phyloP scores from a whole-genome alignment of 2,329 filamentous ascomycete species.

The Seiridium unicorne region DNA sequence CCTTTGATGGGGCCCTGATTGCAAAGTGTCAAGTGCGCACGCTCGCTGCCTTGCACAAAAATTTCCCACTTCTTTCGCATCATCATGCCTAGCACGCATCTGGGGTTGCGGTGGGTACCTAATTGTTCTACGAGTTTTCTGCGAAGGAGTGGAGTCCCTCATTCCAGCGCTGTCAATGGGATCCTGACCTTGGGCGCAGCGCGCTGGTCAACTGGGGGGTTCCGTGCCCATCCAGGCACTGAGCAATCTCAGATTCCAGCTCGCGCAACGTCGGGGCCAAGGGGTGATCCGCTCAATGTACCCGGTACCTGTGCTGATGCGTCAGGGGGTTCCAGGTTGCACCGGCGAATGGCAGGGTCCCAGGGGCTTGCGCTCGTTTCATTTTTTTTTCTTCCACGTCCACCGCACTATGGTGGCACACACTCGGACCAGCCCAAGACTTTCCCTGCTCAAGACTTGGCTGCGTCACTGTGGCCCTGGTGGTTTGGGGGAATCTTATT shows the following conservation, averaged over 20 bases:
- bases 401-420: conserved; percentile 5
- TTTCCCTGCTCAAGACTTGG: conserved; percentile 20
- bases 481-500: conserved; percentile 25
- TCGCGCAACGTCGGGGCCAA: not conserved
- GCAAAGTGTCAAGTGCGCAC: not conserved
- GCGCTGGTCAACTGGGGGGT: not conserved
- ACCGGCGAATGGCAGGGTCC: conserved; percentile 10
- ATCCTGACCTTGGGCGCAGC: conserved; percentile 1
- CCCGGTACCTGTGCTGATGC: conserved; percentile 6
- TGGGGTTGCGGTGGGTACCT: conserved; percentile 7
- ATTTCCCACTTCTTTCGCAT: not conserved
- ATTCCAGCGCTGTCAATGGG: not conserved
- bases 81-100: not conserved
- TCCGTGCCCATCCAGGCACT: not conserved
- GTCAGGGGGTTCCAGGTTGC: conserved; percentile 9
- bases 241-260: not conserved
- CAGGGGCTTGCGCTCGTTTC: conserved; percentile 32
- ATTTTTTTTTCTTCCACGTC: conserved; percentile 23
- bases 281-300: not conserved
- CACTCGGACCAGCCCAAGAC: conserved; percentile 1
- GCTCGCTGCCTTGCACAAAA: not conserved
- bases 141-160: conserved; percentile 9
- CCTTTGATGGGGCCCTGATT: conserved; percentile 4
- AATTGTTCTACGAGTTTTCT: conserved; percentile 11
- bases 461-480: conserved; percentile 28